These are phyloP conservation scores for Ustilago xerochloae DNA, from an alignment of 1,284 basidiomycete genomes.

Conservation along the genomic window DNA sequence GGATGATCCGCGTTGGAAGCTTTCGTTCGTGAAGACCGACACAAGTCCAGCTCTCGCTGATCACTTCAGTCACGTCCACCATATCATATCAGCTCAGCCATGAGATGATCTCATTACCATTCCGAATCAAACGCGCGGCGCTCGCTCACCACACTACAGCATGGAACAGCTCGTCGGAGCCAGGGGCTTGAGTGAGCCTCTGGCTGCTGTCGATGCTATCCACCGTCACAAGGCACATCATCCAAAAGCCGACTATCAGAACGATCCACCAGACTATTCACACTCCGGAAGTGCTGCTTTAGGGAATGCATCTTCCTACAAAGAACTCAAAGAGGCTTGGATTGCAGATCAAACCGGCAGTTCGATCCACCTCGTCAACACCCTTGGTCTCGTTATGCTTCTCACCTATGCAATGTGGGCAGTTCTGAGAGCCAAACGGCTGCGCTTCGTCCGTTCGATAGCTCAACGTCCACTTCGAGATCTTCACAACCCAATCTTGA, in stretches of 20 bases:
- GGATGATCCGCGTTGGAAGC: not conserved
- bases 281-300: not conserved
- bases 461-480: not conserved
- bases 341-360: constrained; percentile 84
- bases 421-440: constrained; percentile 15
- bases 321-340: constrained; percentile 85
- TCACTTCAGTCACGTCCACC: too few relatives aligned
- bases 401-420: constrained; percentile 72
- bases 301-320: constrained; percentile 73
- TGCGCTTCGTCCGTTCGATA: constrained; percentile 19
- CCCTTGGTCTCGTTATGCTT: constrained; percentile 78
- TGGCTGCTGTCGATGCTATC: constrained; percentile 20
- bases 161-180: constrained; percentile 22
- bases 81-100: not conserved
- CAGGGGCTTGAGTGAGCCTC: constrained; percentile 14
- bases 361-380: constrained; percentile 79
- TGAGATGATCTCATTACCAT: not conserved
- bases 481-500: not conserved
- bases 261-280: constrained; percentile 3
- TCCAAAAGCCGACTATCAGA: not conserved
- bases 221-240: constrained; percentile 25
- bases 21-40: not conserved
- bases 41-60: too few relatives aligned
- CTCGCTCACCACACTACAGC: too few relatives aligned
- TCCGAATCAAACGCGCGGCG: too few relatives aligned